Conservation (phyloP, 179 eudicot species). For the Amaranthus tricolor region DNA sequence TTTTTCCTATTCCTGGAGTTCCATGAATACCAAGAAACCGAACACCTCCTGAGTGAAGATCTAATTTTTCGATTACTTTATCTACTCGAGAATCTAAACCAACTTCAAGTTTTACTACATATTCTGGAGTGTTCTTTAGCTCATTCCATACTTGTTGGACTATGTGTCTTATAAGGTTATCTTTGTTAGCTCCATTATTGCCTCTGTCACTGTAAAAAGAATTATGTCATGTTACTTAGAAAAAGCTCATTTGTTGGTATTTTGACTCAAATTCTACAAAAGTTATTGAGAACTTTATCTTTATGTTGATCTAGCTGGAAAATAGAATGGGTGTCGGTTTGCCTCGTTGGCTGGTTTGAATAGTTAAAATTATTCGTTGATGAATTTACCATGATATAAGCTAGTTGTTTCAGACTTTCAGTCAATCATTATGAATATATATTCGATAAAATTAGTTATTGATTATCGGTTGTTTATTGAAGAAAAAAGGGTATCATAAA, state of each 20-base stretch:
- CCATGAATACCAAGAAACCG: conserved; percentile 49
- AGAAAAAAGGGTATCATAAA: too few relatives aligned
- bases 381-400: too few relatives aligned
- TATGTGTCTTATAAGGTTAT: conserved; percentile 26
- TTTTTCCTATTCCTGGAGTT: conserved; percentile 71
- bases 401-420: too few relatives aligned
- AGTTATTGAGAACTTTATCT: too few relatives aligned
- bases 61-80: conserved; percentile 31
- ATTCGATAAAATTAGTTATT: too few relatives aligned
- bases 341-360: too few relatives aligned
- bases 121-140: conserved; percentile 47
- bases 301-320: too few relatives aligned
- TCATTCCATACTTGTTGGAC: conserved; percentile 41
- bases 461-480: too few relatives aligned
- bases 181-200: conserved; percentile 37
- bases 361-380: too few relatives aligned
- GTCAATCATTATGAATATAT: too few relatives aligned
- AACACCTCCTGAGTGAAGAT: conserved; percentile 26
- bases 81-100: conserved; percentile 44
- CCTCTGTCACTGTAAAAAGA: conserved; percentile 30
- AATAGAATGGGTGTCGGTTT: too few relatives aligned
- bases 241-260: background rate
- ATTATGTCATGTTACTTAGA: conserved; percentile 3
- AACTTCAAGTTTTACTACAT: conserved; percentile 37
- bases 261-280: too few relatives aligned